A percentile compares a stretch with the other conserved stretches of the same genome.
phyloP scores from a whole-genome alignment of 2,329 filamentous ascomycete species.

The Fusarium sp. region DNA sequence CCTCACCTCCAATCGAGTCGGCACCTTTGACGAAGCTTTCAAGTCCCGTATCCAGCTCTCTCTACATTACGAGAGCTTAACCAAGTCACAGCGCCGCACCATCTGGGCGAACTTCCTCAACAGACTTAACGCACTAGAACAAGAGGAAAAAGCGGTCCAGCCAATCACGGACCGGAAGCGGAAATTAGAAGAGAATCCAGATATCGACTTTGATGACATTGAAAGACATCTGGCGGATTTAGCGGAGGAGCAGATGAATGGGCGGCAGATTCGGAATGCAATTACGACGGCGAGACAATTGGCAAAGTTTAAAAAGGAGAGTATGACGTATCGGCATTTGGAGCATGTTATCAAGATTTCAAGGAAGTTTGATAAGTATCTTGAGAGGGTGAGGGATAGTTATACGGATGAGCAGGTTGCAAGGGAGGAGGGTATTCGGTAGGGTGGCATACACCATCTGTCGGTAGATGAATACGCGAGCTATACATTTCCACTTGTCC shows the following conservation, averaged over 20 bases:
- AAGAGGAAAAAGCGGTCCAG: accelerated
- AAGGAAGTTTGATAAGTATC: conserved; percentile 12
- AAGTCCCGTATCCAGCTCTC: conserved; percentile 43
- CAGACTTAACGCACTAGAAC: neutral
- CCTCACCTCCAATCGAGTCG: conserved; percentile 51
- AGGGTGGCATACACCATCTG: no score
- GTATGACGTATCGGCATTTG: conserved; percentile 4
- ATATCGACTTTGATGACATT: conserved; percentile 36
- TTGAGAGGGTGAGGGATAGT: conserved; percentile 3
- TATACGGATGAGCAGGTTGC: neutral
- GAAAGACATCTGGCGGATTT: conserved; percentile 41
- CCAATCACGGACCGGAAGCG: neutral
- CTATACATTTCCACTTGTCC: accelerated
- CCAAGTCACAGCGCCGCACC: conserved; percentile 4
- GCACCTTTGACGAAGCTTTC: conserved; percentile 50
- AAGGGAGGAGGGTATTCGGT: neutral
- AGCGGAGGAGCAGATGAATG: conserved; percentile 52
- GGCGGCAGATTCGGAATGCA: conserved; percentile 56
- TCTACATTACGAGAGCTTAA: conserved; percentile 48
- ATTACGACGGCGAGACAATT: conserved; percentile 47
- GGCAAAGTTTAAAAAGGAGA: conserved; percentile 17
- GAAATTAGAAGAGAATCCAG: neutral
- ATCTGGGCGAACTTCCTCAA: neutral
- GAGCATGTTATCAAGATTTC: conserved; percentile 13
- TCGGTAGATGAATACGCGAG: no score